Evolutionary conservation across 2,329 filamentous ascomycete species (phyloP).

Genomic region (Alternaria ethzedia): DNA sequence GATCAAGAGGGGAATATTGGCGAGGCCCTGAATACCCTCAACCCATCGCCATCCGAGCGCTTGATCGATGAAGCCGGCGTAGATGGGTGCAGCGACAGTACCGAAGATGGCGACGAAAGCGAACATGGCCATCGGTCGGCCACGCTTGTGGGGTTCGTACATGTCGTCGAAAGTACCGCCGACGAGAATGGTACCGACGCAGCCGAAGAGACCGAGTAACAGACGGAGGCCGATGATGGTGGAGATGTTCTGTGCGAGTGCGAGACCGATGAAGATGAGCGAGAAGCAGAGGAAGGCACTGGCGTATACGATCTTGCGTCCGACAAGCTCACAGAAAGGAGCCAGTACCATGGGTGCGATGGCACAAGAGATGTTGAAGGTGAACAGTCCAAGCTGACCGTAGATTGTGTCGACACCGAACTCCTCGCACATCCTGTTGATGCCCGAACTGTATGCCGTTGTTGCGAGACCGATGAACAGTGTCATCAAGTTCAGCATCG

Average conservation of each 20-base stretch:
- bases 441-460: slow-evolving; percentile 35
- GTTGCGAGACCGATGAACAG: slow-evolving; percentile 37
- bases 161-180: slow-evolving; percentile 38
- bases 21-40: slow-evolving; percentile 60
- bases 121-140: slow-evolving; percentile 39
- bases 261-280: slow-evolving; percentile 35
- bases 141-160: slow-evolving; percentile 35
- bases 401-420: slow-evolving; percentile 30
- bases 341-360: slow-evolving; percentile 36
- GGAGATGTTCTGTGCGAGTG: slow-evolving; percentile 29
- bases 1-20: slow-evolving; percentile 58
- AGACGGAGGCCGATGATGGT: slow-evolving; percentile 37
- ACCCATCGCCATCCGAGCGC: slow-evolving; percentile 62
- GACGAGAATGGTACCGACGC: slow-evolving; percentile 37
- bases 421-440: slow-evolving; percentile 35
- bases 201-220: slow-evolving; percentile 34
- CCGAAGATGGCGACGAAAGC: slow-evolving; percentile 46
- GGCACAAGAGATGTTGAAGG: slow-evolving; percentile 36
- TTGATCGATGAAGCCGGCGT: slow-evolving; percentile 62
- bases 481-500: slow-evolving; percentile 37
- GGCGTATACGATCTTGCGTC: slow-evolving; percentile 34
- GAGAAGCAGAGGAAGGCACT: slow-evolving; percentile 35
- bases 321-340: slow-evolving; percentile 35
- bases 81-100: slow-evolving; percentile 61
- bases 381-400: slow-evolving; percentile 34